Evolutionary conservation across 1,284 basidiomycete species (phyloP), one percentile per base, ranked within the genome.

Genomic region (Farysia itapuensis): DNA sequence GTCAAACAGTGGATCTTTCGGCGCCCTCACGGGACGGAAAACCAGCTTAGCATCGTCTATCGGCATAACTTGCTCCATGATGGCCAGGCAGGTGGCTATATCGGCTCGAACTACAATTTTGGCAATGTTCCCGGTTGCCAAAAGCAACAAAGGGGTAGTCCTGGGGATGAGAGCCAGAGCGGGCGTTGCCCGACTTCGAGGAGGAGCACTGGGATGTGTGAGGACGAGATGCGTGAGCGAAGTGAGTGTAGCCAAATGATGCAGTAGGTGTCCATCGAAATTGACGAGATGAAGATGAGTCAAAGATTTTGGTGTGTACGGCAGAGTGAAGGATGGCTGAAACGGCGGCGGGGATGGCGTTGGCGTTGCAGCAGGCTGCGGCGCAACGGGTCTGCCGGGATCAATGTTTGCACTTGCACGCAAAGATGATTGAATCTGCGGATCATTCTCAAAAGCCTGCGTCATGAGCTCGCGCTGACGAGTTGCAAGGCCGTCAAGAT

Each of bases 171-270:
- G 31, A 4, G 52, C 39, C 5, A 56, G 31, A 2, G 46, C 58
- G 1, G 51, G 51, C 3, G 39, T 39, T n/a, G 51, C 58, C 3
- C 39, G 36, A 12, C 37, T 15, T 4, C 37, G 26, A 7, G 45
- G 44, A 11, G 57, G 50, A 2, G 48, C 20, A 2, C 33, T 8
- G 2, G 58, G 58, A 19, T 45, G n/a, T 7, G 51, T 61, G 23
- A 61, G 44, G n/a, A 61, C 52, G n/a, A 61, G 31, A 22, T 56
- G 52, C 4, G 48, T 61, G 19, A 61, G 35, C 21, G 58, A 61
- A 3, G 52, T 44, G 4, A 56, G 35, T 4, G 48, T 43, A 3
- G 48, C 58, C 13, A 61, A 20, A 13, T 54, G 58, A 32, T 61
- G 52, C n/a, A 61, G 39, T 21, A 61, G 22, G 4, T 52, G 58